Conservation (phyloP, 108 stramenopile species). For the Cyclotella atomus region DNA sequence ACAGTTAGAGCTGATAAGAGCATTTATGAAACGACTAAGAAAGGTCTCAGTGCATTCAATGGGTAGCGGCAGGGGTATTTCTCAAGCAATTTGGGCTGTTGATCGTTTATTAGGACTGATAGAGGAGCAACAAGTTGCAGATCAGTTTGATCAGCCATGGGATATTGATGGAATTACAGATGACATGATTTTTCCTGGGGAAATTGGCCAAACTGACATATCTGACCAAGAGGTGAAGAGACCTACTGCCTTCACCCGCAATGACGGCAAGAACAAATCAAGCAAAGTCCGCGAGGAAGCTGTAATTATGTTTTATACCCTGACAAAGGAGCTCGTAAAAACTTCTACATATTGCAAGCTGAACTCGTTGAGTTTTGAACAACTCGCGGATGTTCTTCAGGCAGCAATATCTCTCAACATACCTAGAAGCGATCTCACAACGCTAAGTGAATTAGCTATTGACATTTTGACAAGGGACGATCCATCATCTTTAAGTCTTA, state of each 20-base stretch:
- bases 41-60: slow-evolving; percentile 28
- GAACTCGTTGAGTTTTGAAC: slow-evolving; percentile 20
- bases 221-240: no score
- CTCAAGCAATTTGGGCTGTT: slow-evolving; percentile 30
- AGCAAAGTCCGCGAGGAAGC: slow-evolving; percentile 22
- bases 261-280: neutral
- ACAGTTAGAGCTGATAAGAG: slow-evolving; percentile 19
- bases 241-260: no score
- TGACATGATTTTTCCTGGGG: neutral
- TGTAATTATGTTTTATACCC: slow-evolving; percentile 42
- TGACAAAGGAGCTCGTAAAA: slow-evolving; percentile 28
- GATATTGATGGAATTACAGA: neutral
- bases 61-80: slow-evolving; percentile 21
- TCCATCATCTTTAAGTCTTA: neutral
- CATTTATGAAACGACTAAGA: slow-evolving; percentile 42
- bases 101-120: slow-evolving; percentile 16
- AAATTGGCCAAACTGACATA: no score
- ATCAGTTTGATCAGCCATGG: neutral
- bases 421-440: neutral
- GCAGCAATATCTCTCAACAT: slow-evolving; percentile 20
- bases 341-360: slow-evolving; percentile 14
- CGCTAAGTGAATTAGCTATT: neutral
- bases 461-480: neutral
- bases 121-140: slow-evolving; percentile 9
- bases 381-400: slow-evolving; percentile 32